A percentile compares a stretch with the other conserved stretches of the same genome.
Conservation (phyloP, 345 rosid genomes). For the Eucalyptus cladocalyx region DNA sequence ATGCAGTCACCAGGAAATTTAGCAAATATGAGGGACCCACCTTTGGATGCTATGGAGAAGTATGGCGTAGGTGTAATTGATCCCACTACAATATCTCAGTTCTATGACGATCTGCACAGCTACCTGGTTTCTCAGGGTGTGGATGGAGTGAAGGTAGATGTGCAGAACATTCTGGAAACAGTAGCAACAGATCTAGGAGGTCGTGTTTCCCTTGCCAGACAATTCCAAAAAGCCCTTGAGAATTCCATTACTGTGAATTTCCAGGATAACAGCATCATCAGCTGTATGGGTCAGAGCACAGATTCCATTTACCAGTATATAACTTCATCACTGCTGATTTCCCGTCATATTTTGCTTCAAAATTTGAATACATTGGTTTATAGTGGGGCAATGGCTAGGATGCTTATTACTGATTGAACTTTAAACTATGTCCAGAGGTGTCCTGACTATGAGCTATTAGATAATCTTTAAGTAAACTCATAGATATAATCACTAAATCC, state of each 20-base stretch:
- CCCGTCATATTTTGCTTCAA: background rate
- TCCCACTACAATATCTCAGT: conserved; percentile 27
- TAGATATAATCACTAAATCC: background rate
- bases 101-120: conserved; percentile 38
- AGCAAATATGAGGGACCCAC: conserved; percentile 27
- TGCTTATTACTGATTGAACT: background rate
- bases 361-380: background rate
- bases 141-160: conserved; percentile 58
- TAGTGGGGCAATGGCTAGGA: background rate
- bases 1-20: conserved; percentile 31
- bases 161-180: conserved; percentile 41
- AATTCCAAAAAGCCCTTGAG: conserved; percentile 40
- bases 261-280: conserved; percentile 42
- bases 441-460: background rate
- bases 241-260: conserved; percentile 30
- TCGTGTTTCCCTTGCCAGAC: conserved; percentile 30
- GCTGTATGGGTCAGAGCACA: conserved; percentile 47
- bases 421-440: background rate
- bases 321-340: background rate
- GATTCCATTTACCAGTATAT: conserved; percentile 42
- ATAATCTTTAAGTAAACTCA: background rate
- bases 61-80: conserved; percentile 38
- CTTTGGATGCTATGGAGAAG: conserved; percentile 38
- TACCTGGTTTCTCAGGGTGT: conserved; percentile 37
- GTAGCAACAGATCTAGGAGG: conserved; percentile 27